A percentile compares a stretch with the other conserved stretches of the same genome.
phyloP scores from a whole-genome alignment of 371 early-diverging fungal genomes.

The Dipsacomyces acuminosporus region DNA sequence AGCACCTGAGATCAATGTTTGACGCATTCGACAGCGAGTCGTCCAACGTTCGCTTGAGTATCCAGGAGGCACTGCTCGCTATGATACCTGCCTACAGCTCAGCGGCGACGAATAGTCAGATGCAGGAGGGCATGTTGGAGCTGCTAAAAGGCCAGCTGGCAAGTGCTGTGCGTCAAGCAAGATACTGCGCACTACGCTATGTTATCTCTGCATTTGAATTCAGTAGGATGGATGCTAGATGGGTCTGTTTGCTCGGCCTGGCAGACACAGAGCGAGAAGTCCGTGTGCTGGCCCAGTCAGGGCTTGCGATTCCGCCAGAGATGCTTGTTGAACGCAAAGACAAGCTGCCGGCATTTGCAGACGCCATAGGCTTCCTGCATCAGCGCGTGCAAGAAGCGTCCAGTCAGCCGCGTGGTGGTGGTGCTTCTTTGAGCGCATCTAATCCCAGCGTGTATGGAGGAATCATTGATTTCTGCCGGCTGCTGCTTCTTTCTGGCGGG shows the following conservation, averaged over 20 bases:
- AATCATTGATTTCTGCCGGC: constrained; percentile 21
- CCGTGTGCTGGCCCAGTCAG: constrained; percentile 58
- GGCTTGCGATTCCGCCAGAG: constrained; percentile 12
- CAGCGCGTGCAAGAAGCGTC: neutral
- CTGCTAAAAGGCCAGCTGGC: constrained; percentile 47
- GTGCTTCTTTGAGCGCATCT: neutral
- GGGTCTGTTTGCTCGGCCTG: constrained; percentile 66
- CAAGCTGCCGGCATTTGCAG: constrained; percentile 9
- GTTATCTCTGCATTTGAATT: constrained; percentile 73
- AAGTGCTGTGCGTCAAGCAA: constrained; percentile 49
- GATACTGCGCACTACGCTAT: constrained; percentile 68
- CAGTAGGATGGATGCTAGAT: constrained; percentile 64
- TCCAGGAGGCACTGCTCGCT: constrained; percentile 75
- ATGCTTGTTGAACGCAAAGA: neutral
- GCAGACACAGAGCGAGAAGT: constrained; percentile 72
- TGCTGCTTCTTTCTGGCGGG: constrained; percentile 20
- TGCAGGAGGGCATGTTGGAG: constrained; percentile 52
- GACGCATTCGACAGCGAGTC: constrained; percentile 61
- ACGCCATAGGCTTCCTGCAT: constrained; percentile 21
- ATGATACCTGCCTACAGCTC: constrained; percentile 71
- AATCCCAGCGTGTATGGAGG: constrained; percentile 16
- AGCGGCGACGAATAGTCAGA: constrained; percentile 36
- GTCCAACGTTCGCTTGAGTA: constrained; percentile 63
- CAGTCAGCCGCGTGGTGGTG: neutral
- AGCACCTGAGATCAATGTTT: constrained; percentile 64